These are phyloP conservation scores for Boletus subparvulus DNA, from an alignment of 768 basidiomycete genomes.

Conservation along the genomic window DNA sequence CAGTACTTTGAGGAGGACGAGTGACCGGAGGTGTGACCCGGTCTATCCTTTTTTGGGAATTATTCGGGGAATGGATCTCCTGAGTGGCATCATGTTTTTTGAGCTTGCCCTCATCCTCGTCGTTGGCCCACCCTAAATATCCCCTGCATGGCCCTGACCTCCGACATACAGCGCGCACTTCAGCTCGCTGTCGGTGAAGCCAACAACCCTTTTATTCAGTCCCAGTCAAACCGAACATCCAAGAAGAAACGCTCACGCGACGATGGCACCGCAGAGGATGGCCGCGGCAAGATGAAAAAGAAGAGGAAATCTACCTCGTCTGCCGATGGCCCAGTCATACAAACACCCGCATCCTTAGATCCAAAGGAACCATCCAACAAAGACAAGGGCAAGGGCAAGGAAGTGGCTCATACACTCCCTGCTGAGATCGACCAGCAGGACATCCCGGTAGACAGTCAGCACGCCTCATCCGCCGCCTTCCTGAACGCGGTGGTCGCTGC, in stretches of 20 bases:
- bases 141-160: constrained; percentile 35
- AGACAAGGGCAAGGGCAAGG: constrained; percentile 35
- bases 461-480: constrained; percentile 55
- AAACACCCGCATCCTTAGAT: not conserved
- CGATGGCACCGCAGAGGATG: constrained; percentile 9
- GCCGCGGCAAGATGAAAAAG: constrained; percentile 37
- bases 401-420: constrained; percentile 35
- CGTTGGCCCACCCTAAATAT: constrained; percentile 42
- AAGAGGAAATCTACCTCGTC: constrained; percentile 22
- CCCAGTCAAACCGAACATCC: constrained; percentile 20
- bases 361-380: constrained; percentile 29
- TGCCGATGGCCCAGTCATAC: not conserved
- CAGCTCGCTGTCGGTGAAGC: constrained; percentile 48
- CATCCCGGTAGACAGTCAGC: constrained; percentile 33
- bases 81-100: not conserved
- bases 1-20: constrained; percentile 72
- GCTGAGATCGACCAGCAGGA: constrained; percentile 26
- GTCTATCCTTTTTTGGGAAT: constrained; percentile 10
- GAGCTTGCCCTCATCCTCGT: constrained; percentile 43
- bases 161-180: constrained; percentile 51
- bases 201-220: constrained; percentile 38
- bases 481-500: constrained; percentile 67
- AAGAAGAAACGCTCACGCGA: constrained; percentile 38
- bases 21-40: constrained; percentile 17
- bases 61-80: constrained; percentile 11